Evolutionary conservation across 768 basidiomycete species (phyloP), one percentile per base, ranked within the genome.

Genomic region (Lepiota subincarnata): DNA sequence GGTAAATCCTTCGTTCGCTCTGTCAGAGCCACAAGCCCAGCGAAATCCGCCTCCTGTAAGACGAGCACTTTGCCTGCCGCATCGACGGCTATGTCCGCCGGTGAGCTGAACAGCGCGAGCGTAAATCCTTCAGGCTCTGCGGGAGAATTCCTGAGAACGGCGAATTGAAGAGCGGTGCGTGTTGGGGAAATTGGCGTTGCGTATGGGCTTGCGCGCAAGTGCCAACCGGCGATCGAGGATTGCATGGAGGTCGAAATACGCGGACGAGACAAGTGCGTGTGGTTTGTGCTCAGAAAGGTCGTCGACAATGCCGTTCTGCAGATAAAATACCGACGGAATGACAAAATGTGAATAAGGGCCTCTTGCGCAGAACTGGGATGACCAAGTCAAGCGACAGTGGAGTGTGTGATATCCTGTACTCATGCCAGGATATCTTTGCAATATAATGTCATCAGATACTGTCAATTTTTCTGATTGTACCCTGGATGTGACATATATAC

Each of bases 121-220:
- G 69, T 68, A 48, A 75, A 70, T 8, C 71, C 71, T 41, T 69
- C 64, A 13, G 60, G 62, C 45, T 71, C 71, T 5, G 64, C 64
- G n/a, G 56, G 68, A 1, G 64, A 59, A 55, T 70, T 73, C 12
- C 67, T 61, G 8, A 73, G 64, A 4, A 72, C 66, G 0, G 63
- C 66, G 11, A 73, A 58, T 22, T 57, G 53, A 10, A 74, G 62
- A 4, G 58, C 56, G 0, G 62, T 58, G 19, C 60, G 64, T 7
- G 61, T 61, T 6, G 70, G 72, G 12, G 38, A 41, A 57, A 68
- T 68, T 3, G 57, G 36, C 13, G 57, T 31, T 1, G 64, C 63
- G 43, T 64, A 55, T 35, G 68, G 67, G 4, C 55, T 59, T 18
- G 68, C 60, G 35, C 70, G 64, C 19, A 53, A 39, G 53, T 70